phyloP scores from a whole-genome alignment of 2,329 filamentous ascomycete genomes.

The Trichocomaceae sp. region DNA sequence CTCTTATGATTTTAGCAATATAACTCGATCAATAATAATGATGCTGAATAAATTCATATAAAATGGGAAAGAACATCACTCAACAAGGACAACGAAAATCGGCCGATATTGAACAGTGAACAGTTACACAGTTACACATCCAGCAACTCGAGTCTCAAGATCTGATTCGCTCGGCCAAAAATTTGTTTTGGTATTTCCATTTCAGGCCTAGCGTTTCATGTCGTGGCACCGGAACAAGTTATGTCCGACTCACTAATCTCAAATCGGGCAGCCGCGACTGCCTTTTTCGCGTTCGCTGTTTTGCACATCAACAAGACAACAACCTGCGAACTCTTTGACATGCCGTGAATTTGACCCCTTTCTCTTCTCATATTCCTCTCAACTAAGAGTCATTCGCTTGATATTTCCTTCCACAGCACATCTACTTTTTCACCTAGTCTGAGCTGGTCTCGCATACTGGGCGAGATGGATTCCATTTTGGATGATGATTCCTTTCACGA shows the following conservation, averaged over 20 bases:
- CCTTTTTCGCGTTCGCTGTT: slow-evolving; percentile 10
- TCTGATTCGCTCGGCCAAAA: background rate
- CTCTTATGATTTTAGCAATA: no score
- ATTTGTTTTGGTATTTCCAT: slow-evolving; percentile 30
- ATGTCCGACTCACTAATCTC: slow-evolving; percentile 21
- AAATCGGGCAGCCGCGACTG: slow-evolving; percentile 13
- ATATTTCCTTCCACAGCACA: background rate
- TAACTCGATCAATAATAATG: no score
- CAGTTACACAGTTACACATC: no score
- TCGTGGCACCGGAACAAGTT: slow-evolving; percentile 22
- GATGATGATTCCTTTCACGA: slow-evolving; percentile 58
- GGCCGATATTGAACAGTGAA: no score
- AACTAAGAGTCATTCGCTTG: slow-evolving; percentile 7
- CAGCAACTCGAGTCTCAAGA: background rate
- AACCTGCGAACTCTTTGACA: background rate
- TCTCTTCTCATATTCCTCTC: background rate
- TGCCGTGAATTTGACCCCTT: background rate
- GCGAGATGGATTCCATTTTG: slow-evolving; percentile 37
- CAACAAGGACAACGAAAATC: no score
- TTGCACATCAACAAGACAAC: slow-evolving; percentile 14
- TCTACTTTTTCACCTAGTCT: background rate
- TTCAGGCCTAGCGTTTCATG: slow-evolving; percentile 16
- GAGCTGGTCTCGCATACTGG: slow-evolving; percentile 9
- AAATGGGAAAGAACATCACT: no score
- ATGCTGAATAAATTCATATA: no score